Conservation (phyloP, 2,329 filamentous ascomycete genomes). For the Monascus ruber region DNA sequence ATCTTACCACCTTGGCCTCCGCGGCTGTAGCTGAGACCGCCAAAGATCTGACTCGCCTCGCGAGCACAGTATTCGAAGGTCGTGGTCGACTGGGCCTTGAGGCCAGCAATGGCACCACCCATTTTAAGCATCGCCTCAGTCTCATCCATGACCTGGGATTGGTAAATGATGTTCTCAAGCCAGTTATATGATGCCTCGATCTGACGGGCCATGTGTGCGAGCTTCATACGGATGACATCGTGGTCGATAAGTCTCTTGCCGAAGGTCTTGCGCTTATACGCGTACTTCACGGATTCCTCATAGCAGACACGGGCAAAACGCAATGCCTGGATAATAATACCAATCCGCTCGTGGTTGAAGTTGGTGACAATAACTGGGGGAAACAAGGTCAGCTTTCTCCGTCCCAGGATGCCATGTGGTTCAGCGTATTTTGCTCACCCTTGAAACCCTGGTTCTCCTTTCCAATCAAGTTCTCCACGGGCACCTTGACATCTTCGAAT, state of each 20-base stretch:
- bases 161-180: constrained; percentile 90
- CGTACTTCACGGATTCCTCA: constrained; percentile 93
- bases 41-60: constrained; percentile 95
- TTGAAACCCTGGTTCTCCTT: constrained; percentile 98
- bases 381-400: constrained; percentile 1
- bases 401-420: neutral
- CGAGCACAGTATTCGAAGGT: constrained; percentile 97
- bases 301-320: constrained; percentile 95
- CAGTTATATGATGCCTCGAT: constrained; percentile 96
- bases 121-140: constrained; percentile 93
- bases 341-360: constrained; percentile 98
- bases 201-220: constrained; percentile 95
- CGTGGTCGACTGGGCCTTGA: constrained; percentile 88
- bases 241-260: constrained; percentile 95
- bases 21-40: constrained; percentile 79
- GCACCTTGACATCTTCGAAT: constrained; percentile 98
- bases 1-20: constrained; percentile 94
- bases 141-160: constrained; percentile 86
- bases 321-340: constrained; percentile 94
- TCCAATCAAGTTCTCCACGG: constrained; percentile 95
- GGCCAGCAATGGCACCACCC: constrained; percentile 80
- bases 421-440: constrained; percentile 33
- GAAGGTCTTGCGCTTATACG: constrained; percentile 92
- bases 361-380: constrained; percentile 87
- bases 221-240: constrained; percentile 92